Evolutionary conservation across 2,329 filamentous ascomycete genomes (phyloP), one percentile per base, ranked within the genome.

Genomic region (Hymenoscyphus fraxineus): DNA sequence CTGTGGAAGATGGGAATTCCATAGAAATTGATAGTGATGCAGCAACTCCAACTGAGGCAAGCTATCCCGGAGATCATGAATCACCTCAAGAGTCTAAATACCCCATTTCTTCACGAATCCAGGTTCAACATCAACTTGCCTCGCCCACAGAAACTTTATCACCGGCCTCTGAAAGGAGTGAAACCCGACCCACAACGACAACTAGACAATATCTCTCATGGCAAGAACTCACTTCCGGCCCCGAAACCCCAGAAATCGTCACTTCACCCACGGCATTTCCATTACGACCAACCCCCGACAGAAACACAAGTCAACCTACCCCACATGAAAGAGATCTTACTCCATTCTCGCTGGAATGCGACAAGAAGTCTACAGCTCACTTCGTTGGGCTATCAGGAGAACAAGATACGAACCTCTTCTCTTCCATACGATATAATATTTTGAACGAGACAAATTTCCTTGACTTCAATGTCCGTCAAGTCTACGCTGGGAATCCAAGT

Each of bases 361-460:
- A 76, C 15, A 69, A 73, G 19, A 75, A 77, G 61, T 69, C 75
- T 19, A 81, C 80, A 1, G 78, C 80, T 13, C 80, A 82, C 68
- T 79, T 75, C 13, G 77, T 82, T 73, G 80, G 80, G 0, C 73
- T 78, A 15, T 75, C 79, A 1, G 78, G 76, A 10, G 80, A 82
- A 69, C 80, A 82, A 66, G 81, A 82, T 62, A 76, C 79, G 1
- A 76, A 80, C 66, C 75, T 82, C 9, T 74, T 82, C 4, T 78
- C 79, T 44, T 80, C 79, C 12, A 82, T 82, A 62, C 74, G 80
- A 19, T 81, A 80, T 41, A 76, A 79, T 19, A 77, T 82, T 35
- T 71, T 81, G 56, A 81, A 80, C 55, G 77, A 78, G n/a, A 75
- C 77, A 19, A 78, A 78, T 60, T 72, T 70, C 32, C 74, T 82